phyloP scores from a whole-genome alignment of 139 green algal species.

The Tetradesmus obliquus region DNA sequence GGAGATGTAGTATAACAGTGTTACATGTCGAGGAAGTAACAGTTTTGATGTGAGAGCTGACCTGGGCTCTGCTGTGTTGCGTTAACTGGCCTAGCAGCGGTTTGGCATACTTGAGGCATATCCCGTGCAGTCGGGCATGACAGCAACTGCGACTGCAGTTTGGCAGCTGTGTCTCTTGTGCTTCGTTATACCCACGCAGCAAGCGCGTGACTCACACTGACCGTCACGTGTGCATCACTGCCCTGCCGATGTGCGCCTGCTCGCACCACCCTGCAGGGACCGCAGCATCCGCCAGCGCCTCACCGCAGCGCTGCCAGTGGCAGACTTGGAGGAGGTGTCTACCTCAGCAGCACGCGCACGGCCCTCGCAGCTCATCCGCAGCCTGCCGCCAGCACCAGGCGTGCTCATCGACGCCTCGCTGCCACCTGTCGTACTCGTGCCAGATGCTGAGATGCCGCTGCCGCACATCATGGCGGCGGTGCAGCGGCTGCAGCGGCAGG shows the following conservation, averaged over 20 bases:
- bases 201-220: too few species aligned
- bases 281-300: conserved; percentile 28
- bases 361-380: conserved; percentile 40
- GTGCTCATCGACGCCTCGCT: neutral
- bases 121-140: too few species aligned
- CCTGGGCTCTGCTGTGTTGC: too few species aligned
- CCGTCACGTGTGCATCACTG: too few species aligned
- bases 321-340: conserved; percentile 26
- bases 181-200: too few species aligned
- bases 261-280: neutral
- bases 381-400: neutral
- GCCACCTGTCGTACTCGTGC: conserved; percentile 48
- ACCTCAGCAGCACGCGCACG: neutral
- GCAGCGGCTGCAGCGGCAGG: conserved; percentile 28
- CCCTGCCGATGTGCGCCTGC: neutral
- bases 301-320: conserved; percentile 38
- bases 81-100: too few species aligned
- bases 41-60: too few species aligned
- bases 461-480: conserved; percentile 46
- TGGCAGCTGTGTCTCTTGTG: too few species aligned
- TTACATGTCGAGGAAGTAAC: too few species aligned
- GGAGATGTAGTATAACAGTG: neutral
- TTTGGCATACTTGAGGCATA: too few species aligned
- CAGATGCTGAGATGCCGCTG: conserved; percentile 45
- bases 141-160: too few species aligned